These are phyloP conservation scores for Elongisporangium anandrum DNA, from an alignment of 352 stramenopile genomes.

Conservation along the genomic window DNA sequence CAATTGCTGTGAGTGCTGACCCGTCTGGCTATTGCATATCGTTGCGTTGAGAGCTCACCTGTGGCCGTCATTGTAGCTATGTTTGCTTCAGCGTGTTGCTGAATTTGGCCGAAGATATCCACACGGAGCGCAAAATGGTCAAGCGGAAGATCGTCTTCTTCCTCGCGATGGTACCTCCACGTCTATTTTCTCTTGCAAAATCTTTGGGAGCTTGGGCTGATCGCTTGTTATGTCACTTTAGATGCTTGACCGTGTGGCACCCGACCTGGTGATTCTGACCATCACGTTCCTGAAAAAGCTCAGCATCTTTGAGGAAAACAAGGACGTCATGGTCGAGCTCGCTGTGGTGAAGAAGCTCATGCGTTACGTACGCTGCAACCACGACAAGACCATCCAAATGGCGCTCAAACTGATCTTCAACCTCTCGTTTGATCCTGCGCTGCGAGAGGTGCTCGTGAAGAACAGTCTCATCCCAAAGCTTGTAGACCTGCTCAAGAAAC, in stretches of 20 bases:
- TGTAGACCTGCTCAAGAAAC: slow-evolving; percentile 91
- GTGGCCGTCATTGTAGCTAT: slow-evolving; percentile 28
- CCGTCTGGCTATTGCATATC: too few relatives aligned
- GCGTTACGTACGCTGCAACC: slow-evolving; percentile 74
- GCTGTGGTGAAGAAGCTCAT: slow-evolving; percentile 73
- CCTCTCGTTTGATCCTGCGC: slow-evolving; percentile 89
- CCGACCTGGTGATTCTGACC: slow-evolving; percentile 87
- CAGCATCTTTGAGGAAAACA: slow-evolving; percentile 95
- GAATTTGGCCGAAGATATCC: slow-evolving; percentile 93
- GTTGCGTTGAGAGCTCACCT: too few relatives aligned
- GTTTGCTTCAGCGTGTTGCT: slow-evolving; percentile 92
- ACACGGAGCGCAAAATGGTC: slow-evolving; percentile 94
- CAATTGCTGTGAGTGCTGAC: slow-evolving; percentile 83
- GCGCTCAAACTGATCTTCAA: slow-evolving; percentile 92
- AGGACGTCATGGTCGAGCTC: slow-evolving; percentile 87
- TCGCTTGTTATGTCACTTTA: slow-evolving; percentile 16
- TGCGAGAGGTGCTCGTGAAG: slow-evolving; percentile 84
- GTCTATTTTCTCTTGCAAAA: not conserved
- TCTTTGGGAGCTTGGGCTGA: not conserved
- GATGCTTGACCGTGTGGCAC: slow-evolving; percentile 84
- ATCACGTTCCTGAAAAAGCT: slow-evolving; percentile 93
- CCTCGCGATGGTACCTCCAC: slow-evolving; percentile 51
- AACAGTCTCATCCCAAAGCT: slow-evolving; percentile 91
- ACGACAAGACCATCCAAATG: slow-evolving; percentile 85
- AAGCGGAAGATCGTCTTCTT: slow-evolving; percentile 89